A percentile compares a stretch with the other conserved stretches of the same genome.
These are phyloP conservation scores for Coprinopsis cinerea DNA, from an alignment of 768 basidiomycete species.

Conservation along the genomic window DNA sequence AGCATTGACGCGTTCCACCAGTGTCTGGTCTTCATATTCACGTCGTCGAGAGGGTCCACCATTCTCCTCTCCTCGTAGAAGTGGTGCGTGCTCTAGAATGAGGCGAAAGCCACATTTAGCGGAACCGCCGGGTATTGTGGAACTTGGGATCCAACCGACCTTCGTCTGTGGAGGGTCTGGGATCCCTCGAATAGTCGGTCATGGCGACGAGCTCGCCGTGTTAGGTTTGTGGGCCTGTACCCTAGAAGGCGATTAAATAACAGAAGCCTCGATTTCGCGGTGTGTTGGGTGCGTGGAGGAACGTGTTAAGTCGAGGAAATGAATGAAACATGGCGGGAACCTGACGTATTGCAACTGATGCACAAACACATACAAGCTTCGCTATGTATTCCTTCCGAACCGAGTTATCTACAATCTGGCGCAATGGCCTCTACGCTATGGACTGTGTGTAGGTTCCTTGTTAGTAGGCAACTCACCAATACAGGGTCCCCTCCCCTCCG, in stretches of 20 bases:
- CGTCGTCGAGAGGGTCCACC: constrained; percentile 22
- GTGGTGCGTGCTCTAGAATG: constrained; percentile 58
- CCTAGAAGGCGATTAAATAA: constrained; percentile 4
- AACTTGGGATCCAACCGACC: constrained; percentile 29
- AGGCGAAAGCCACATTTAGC: not conserved
- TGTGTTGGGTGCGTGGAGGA: constrained; percentile 29
- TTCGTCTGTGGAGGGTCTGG: constrained; percentile 51
- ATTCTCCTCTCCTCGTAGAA: constrained; percentile 48
- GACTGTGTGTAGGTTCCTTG: too few relatives aligned
- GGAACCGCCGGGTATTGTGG: constrained; percentile 9
- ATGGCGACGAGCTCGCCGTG: constrained; percentile 27
- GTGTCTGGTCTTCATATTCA: constrained; percentile 22
- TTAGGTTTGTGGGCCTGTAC: not conserved
- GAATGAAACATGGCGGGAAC: not conserved
- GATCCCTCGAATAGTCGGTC: constrained; percentile 41
- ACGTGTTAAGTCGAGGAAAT: constrained; percentile 36
- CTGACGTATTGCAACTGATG: constrained; percentile 10
- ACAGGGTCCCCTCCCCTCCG: constrained; percentile 57
- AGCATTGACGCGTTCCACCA: constrained; percentile 45
- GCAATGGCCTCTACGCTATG: too few relatives aligned
- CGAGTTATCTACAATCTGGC: too few relatives aligned
- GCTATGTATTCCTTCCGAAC: too few relatives aligned
- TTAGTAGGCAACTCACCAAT: constrained; percentile 18
- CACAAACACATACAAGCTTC: constrained; percentile 2
- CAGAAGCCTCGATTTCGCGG: constrained; percentile 13